phyloP scores from a whole-genome alignment of 495 filamentous ascomycete species.

The Penicillium roqueforti region DNA sequence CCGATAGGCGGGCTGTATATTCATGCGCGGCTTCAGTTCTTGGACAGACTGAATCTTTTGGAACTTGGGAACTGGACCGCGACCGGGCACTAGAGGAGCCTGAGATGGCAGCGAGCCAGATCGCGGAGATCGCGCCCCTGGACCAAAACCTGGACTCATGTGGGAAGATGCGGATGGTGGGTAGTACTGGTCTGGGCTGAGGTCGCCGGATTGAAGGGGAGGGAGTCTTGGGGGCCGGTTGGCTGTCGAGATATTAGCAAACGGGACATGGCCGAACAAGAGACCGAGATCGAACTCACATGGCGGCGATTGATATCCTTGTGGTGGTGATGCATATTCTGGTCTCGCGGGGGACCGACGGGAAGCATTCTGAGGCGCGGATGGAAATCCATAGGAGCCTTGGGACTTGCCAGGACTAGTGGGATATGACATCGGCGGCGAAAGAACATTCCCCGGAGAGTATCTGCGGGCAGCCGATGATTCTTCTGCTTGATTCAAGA shows the following conservation, averaged over 20 bases:
- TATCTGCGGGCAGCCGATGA: conserved; percentile 85
- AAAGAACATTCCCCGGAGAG: conserved; percentile 85
- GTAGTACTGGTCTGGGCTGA: conserved; percentile 62
- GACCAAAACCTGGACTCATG: conserved; percentile 65
- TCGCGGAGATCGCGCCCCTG: conserved; percentile 72
- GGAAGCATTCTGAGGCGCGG: conserved; percentile 31
- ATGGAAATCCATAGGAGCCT: conserved; percentile 43
- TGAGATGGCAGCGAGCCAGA: conserved; percentile 41
- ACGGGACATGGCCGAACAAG: background rate
- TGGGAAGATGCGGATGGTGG: conserved; percentile 64
- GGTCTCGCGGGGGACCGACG: conserved; percentile 57
- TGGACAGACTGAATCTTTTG: conserved; percentile 65
- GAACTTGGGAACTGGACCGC: conserved; percentile 83
- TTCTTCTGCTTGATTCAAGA: conserved; percentile 62
- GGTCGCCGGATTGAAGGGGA: conserved; percentile 62
- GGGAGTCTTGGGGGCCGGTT: conserved; percentile 52
- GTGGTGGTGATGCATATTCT: conserved; percentile 58
- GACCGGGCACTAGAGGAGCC: conserved; percentile 44
- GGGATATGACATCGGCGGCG: conserved; percentile 56
- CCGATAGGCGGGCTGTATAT: conserved; percentile 82
- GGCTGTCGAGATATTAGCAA: conserved; percentile 23
- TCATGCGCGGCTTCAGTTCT: conserved; percentile 79
- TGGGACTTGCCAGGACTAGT: conserved; percentile 55
- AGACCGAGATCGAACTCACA: conserved; percentile 35
- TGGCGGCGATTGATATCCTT: conserved; percentile 60